These are phyloP conservation scores for Inga oerstediana DNA, from an alignment of 306 rosid genomes.

Conservation along the genomic window DNA sequence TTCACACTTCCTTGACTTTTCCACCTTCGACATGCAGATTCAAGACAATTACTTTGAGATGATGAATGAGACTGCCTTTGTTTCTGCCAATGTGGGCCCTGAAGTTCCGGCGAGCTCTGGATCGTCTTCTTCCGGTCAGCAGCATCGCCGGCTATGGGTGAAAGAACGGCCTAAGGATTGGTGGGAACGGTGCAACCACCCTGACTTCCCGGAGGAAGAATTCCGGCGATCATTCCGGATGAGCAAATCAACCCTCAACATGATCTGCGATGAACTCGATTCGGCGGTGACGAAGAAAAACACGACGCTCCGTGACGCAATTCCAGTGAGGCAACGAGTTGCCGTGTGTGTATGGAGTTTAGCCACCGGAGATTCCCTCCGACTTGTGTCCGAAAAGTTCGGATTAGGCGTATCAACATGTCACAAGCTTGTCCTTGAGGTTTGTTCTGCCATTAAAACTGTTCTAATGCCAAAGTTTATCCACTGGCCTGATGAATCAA, in stretches of 20 bases:
- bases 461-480: conserved; percentile 75
- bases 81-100: conserved; percentile 1
- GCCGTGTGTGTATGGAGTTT: conserved; percentile 87
- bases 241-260: conserved; percentile 71
- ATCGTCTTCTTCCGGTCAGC: background rate
- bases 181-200: conserved; percentile 71
- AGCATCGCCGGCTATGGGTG: conserved; percentile 72
- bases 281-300: conserved; percentile 64
- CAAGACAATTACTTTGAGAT: conserved; percentile 31
- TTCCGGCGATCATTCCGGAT: conserved; percentile 67
- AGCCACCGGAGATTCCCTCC: conserved; percentile 87
- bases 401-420: conserved; percentile 88
- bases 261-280: conserved; percentile 71
- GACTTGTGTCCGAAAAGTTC: conserved; percentile 64
- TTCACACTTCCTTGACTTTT: conserved; percentile 34
- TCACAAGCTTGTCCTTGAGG: conserved; percentile 84
- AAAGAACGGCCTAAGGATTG: conserved; percentile 79
- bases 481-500: conserved; percentile 59
- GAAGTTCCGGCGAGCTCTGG: background rate
- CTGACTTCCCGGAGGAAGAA: conserved; percentile 63
- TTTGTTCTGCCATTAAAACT: conserved; percentile 64
- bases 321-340: conserved; percentile 81
- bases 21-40: conserved; percentile 25
- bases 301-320: conserved; percentile 86
- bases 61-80: conserved; percentile 7